Evolutionary conservation across 1,139 yeast species (phyloP).

Genomic region (Tardiomyces depauwii): DNA sequence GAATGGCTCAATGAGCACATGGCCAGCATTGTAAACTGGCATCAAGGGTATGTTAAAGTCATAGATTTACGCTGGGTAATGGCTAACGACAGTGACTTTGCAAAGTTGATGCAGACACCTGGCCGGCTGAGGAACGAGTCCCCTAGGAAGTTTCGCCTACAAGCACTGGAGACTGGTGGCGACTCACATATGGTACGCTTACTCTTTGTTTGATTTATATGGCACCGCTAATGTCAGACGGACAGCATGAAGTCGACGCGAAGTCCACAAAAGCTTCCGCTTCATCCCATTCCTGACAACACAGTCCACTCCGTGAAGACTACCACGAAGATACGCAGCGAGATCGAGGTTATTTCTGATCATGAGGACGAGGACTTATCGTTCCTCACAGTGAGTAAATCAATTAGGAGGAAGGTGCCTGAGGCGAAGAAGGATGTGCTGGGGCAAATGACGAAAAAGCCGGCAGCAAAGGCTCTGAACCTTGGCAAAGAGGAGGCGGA

Average conservation of each 20-base stretch:
- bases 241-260: too few relatives aligned
- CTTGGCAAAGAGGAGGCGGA: slow-evolving; percentile 10
- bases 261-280: too few relatives aligned
- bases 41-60: background rate
- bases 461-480: slow-evolving; percentile 4
- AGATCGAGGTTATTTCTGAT: slow-evolving; percentile 6
- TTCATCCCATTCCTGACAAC: too few relatives aligned
- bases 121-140: slow-evolving; percentile 20
- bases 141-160: slow-evolving; percentile 17
- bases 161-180: slow-evolving; percentile 2
- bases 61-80: slow-evolving; percentile 1
- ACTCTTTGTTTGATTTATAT: too few relatives aligned
- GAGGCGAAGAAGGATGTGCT: slow-evolving; percentile 10
- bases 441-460: slow-evolving; percentile 5
- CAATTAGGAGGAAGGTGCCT: slow-evolving; percentile 14
- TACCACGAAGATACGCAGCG: background rate
- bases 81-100: slow-evolving; percentile 10
- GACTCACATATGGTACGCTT: too few relatives aligned
- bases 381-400: slow-evolving; percentile 22
- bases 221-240: too few relatives aligned
- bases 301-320: background rate
- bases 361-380: slow-evolving; percentile 17
- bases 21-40: slow-evolving; percentile 8
- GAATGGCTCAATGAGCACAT: slow-evolving; percentile 31
- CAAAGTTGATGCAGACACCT: slow-evolving; percentile 25